Evolutionary conservation across 768 basidiomycete species (phyloP), one percentile per base, ranked within the genome.

Genomic region (Trametes gibbosa): DNA sequence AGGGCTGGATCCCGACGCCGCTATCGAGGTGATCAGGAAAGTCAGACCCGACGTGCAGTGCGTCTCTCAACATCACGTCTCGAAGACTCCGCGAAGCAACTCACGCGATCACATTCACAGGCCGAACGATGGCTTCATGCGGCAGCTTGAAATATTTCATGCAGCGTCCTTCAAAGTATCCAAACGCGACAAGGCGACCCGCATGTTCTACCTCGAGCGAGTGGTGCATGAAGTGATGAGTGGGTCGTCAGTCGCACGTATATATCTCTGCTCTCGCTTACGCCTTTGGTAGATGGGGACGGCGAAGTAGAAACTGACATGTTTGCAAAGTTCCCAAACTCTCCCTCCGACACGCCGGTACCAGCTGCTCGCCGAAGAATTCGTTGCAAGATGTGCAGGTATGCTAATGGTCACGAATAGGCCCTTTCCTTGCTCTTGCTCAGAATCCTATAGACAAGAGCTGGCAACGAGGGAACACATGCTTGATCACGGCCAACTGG

Each of bases 321-420:
- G 83, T 89, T 93, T 67, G 88, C 92, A 1, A 84, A 81, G 65
- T 84, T 80, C 69, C 90, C 89, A 13, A 77, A 79, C 16, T 84
- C 86, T 0, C 85, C 89, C 0, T 77, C 81, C 1, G 82, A 84
- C 63, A 85, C 87, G 0, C 70, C 73, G 0, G 83, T 87, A 1
- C 71, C 80, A 3, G 87, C 89, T 0, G 81, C 80, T 4, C 76
- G 78, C 39, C 77, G 85, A 40, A 82, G 87, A 40, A 94, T 97
- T 68, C 79, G 95, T 68, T 97, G 95, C 74, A 94, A 90, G 73
- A 92, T 89, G 86, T 96, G 95, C 77, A 80, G 92, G 89, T 87
- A 58, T 50, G 80, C 62, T 2, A 2, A 16, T 14, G 2, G 19
- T 16, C 17, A 24, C 7, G 13, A 34, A 1, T n/a, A 8, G 5